Evolutionary conservation across 306 rosid species (phyloP), one percentile per base, ranked within the genome.

Genomic region (Prunus mongolica): DNA sequence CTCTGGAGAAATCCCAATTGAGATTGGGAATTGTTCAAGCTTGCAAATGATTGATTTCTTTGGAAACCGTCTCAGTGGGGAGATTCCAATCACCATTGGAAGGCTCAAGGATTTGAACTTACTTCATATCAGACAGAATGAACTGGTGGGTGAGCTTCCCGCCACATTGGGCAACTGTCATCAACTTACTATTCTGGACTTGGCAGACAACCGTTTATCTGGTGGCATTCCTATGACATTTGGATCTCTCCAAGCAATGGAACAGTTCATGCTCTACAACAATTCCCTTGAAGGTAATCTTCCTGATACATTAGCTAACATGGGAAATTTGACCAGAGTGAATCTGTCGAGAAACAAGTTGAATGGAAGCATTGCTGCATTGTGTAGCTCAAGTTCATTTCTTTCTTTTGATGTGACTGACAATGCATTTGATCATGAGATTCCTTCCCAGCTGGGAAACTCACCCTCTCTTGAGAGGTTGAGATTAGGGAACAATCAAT

Each of bases 271-370:
- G 99, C 89, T 95, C 11, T 95, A 95, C 86, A 95, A 95, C 89
- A 95, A 95, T 51, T 88, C 99, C 12, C 97, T 95, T 54, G 92
- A 90, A 91, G 99, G 99, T 86, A 84, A 78, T 80, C 93, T 92
- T 55, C 97, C 99, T 82, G 83, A 62, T 75, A 81, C 86, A 50
- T 82, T 95, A 73, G 80, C 79, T 80, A 67, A 80, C 71, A 62
- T 89, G 72, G 75, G 81, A 64, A 95, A 95, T 67, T 84, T 92
- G 87, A 90, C 96, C 56, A 80, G 99, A 78, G 88, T 95, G 79
- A 95, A 95, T 81, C 86, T 95, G 28, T 95, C 97, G 4, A 76
- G 68, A 71, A 95, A 95, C 85, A 85, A 85, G 75, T 63, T 95
- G 75, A 95, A 89, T 81, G 97, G 99, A 9, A 95, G 96, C 74